Conservation (phyloP, 2,329 filamentous ascomycete species). For the Pseudocercospora fijiensis region DNA sequence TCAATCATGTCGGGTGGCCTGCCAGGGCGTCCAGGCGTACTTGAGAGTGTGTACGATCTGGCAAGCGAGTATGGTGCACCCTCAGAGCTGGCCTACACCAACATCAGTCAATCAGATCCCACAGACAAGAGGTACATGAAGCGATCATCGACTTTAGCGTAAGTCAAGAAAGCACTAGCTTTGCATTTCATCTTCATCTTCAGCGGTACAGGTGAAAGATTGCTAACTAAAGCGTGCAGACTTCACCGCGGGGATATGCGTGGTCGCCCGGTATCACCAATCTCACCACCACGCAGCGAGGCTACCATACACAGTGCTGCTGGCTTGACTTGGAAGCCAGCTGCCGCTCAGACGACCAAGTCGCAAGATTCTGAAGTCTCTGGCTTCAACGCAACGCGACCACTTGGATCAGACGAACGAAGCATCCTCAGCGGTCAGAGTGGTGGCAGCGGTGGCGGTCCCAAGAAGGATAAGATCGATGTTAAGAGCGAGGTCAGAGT, state of each 20-base stretch:
- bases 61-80: slow-evolving; percentile 25
- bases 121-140: slow-evolving; percentile 14
- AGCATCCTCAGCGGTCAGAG: slow-evolving; percentile 35
- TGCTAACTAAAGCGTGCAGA: background rate
- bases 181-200: background rate
- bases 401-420: slow-evolving; percentile 32
- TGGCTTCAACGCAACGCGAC: slow-evolving; percentile 34
- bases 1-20: slow-evolving; percentile 25
- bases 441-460: slow-evolving; percentile 26
- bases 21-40: slow-evolving; percentile 19
- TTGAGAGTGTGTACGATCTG: slow-evolving; percentile 29
- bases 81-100: slow-evolving; percentile 15
- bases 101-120: slow-evolving; percentile 29
- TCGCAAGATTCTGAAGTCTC: slow-evolving; percentile 28
- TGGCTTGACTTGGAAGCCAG: slow-evolving; percentile 31
- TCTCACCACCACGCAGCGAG: slow-evolving; percentile 27
- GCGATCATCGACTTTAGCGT: slow-evolving; percentile 1
- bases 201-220: background rate
- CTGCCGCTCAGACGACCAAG: slow-evolving; percentile 16
- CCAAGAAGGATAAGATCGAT: slow-evolving; percentile 47
- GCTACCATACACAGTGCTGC: slow-evolving; percentile 23
- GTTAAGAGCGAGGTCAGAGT: slow-evolving; percentile 52
- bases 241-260: slow-evolving; percentile 10
- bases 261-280: slow-evolving; percentile 17
- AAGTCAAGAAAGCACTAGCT: background rate